These are phyloP conservation scores for Neonectria faginata DNA, from an alignment of 2,329 filamentous ascomycete species.

Conservation along the genomic window DNA sequence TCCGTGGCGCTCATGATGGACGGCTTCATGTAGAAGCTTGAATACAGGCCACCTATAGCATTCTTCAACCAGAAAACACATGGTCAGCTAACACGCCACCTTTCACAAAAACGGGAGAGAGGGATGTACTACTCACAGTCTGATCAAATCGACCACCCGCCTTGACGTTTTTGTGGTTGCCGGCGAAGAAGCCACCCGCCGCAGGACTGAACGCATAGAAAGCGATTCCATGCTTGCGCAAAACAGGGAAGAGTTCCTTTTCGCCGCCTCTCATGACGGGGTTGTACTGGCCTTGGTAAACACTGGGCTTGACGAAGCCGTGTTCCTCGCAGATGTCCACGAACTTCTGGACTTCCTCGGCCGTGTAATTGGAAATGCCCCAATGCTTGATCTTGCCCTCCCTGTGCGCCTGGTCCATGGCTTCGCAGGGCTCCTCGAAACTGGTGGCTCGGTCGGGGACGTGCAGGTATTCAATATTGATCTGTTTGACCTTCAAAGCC, in stretches of 20 bases:
- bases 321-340: slow-evolving; percentile 56
- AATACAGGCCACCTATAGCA: slow-evolving; percentile 42
- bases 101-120: neutral
- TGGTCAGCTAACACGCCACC: slow-evolving; percentile 1
- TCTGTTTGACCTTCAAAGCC: slow-evolving; percentile 40
- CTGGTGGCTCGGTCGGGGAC: slow-evolving; percentile 54
- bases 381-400: slow-evolving; percentile 59
- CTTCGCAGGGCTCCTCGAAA: slow-evolving; percentile 54
- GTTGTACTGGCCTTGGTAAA: slow-evolving; percentile 64
- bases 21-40: slow-evolving; percentile 44
- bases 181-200: slow-evolving; percentile 42
- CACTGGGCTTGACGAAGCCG: slow-evolving; percentile 55
- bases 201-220: slow-evolving; percentile 57
- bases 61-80: slow-evolving; percentile 6
- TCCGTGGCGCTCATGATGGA: slow-evolving; percentile 45
- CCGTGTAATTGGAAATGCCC: slow-evolving; percentile 60
- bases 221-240: slow-evolving; percentile 55
- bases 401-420: slow-evolving; percentile 55
- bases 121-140: slow-evolving; percentile 37
- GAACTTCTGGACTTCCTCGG: slow-evolving; percentile 57
- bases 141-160: slow-evolving; percentile 42
- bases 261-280: slow-evolving; percentile 56
- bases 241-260: slow-evolving; percentile 54
- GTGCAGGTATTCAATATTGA: slow-evolving; percentile 40
- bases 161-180: slow-evolving; percentile 37